phyloP scores from a whole-genome alignment of 345 rosid species.

The thale cress (Arabidopsis thaliana) region DNA sequence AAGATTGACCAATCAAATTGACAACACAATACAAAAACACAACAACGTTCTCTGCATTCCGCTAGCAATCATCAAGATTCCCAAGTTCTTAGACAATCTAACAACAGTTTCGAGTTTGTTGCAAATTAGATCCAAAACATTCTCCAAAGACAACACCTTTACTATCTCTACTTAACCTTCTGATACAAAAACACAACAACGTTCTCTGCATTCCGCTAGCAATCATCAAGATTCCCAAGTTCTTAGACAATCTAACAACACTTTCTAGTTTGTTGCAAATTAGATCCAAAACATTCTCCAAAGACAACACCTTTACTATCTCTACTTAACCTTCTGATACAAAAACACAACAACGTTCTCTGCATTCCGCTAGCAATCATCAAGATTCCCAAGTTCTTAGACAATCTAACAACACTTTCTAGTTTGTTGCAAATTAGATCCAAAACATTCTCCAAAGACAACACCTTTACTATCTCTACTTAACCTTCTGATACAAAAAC shows the following conservation, averaged over 20 bases:
- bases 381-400: conserved; percentile 53
- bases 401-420: too few relatives aligned
- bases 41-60: too few relatives aligned
- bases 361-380: too few relatives aligned
- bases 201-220: too few relatives aligned
- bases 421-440: neutral
- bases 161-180: neutral
- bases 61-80: conserved; percentile 43
- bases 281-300: neutral
- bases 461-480: neutral
- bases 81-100: conserved; percentile 37
- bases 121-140: neutral
- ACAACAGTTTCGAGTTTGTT: neutral
- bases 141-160: neutral
- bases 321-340: neutral
- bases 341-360: too few relatives aligned
- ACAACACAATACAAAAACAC: neutral
- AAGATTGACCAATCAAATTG: neutral
- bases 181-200: too few relatives aligned
- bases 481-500: neutral
- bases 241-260: neutral
- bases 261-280: neutral
- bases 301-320: neutral
- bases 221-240: conserved; percentile 52
- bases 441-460: neutral